Evolutionary conservation across 1,139 yeast genomes (phyloP), one percentile per base, ranked within the genome.

Genomic region (Blastobotrys elegans): DNA sequence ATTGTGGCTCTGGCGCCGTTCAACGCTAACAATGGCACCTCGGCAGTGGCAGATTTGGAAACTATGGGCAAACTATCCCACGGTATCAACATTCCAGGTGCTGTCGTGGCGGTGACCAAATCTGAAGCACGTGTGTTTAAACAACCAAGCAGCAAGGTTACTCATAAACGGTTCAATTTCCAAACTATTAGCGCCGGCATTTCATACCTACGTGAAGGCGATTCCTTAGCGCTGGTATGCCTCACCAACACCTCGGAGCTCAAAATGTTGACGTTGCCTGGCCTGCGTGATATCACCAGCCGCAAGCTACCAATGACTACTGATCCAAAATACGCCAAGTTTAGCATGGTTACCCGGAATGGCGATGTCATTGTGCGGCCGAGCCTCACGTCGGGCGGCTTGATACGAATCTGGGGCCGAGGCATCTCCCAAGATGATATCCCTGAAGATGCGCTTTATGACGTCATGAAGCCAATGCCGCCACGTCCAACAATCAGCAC

Each of bases 401-500:
- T 82, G 44, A 63, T 80, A 8, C 73, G 76, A 26, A 67, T 79
- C 1, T 67, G 74, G 57, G 74, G 75, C 16, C 62, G 64, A 50
- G 66, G 71, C 39, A 53, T 61, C 38, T 45, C 50, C 30, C 57
- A 57, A 20, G 60, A 55, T 13, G 62, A 62, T 21, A 56, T 57
- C 16, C 54, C 57, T 2, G 49, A 53, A 2, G 69, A 72, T 40
- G 69, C 67, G 14, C 57, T 72, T 32, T 75, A 70, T 52, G 80
- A 76, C 46, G 65, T 68, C 11, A 65, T 68, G 56, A 68, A 69
- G 47, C 53, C 51, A 8, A 78, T 85, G 11, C 95, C 96, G 1
- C 79, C 80, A 21, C 74, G 97, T 42, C 98, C 98, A 1, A 74
- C 79, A 3, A 80, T 87, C 4, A 79, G 89, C 44, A 79, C 95